phyloP scores from a whole-genome alignment of 1,284 basidiomycete genomes.

The Anthracocystis setariae region DNA sequence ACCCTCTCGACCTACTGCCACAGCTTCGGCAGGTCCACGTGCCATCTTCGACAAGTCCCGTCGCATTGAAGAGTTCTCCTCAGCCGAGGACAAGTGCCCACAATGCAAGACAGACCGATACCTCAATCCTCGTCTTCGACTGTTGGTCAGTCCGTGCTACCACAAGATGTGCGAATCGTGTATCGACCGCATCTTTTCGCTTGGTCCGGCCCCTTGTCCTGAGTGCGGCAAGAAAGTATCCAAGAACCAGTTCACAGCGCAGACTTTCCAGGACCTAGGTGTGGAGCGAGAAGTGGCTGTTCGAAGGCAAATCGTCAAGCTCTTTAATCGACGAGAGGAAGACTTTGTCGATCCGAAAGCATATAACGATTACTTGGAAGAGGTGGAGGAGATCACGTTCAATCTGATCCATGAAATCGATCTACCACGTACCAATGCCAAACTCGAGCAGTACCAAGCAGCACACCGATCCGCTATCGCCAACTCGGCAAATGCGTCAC shows the following conservation, averaged over 20 bases:
- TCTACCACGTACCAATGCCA: constrained; percentile 82
- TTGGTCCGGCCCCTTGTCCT: constrained; percentile 96
- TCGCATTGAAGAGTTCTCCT: constrained; percentile 58
- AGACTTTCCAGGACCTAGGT: constrained; percentile 94
- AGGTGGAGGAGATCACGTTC: constrained; percentile 95
- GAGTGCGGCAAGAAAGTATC: constrained; percentile 88
- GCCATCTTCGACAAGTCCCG: constrained; percentile 57
- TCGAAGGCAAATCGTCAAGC: constrained; percentile 84
- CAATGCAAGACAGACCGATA: constrained; percentile 97
- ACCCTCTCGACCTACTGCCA: constrained; percentile 31
- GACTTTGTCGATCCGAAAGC: constrained; percentile 83
- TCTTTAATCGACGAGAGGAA: constrained; percentile 83
- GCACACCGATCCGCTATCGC: constrained; percentile 55
- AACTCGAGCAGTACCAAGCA: constrained; percentile 80
- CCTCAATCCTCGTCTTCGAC: constrained; percentile 89
- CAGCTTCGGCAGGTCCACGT: constrained; percentile 25
- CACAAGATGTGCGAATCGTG: constrained; percentile 88
- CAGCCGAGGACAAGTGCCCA: constrained; percentile 83
- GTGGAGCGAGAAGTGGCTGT: constrained; percentile 97
- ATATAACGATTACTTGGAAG: constrained; percentile 97
- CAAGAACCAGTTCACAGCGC: constrained; percentile 91
- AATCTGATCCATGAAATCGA: constrained; percentile 94
- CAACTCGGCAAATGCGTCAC: constrained; percentile 45
- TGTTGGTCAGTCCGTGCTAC: constrained; percentile 94
- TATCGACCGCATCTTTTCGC: constrained; percentile 93